A percentile compares a stretch with the other conserved stretches of the same genome.
Conservation (phyloP, 1,139 yeast genomes). For the Sugiyamaella pinicola region DNA sequence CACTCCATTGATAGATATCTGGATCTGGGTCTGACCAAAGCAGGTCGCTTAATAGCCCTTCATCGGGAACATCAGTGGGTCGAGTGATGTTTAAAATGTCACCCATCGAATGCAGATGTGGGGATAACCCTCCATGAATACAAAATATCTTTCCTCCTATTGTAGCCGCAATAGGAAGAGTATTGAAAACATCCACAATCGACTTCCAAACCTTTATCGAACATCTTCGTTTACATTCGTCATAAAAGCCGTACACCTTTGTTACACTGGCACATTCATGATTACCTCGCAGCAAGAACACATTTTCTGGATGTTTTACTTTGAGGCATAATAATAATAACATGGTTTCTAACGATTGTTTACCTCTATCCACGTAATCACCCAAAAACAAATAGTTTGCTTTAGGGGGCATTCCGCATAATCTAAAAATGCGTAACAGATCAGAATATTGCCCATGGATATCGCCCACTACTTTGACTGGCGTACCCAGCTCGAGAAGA, state of each 20-base stretch:
- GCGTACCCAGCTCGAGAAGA: conserved; percentile 72
- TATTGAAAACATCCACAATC: conserved; percentile 80
- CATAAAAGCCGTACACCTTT: conserved; percentile 83
- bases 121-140: conserved; percentile 89
- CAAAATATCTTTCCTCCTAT: conserved; percentile 84
- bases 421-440: conserved; percentile 68
- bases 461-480: conserved; percentile 86
- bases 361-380: conserved; percentile 85
- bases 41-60: conserved; percentile 77
- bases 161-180: conserved; percentile 84
- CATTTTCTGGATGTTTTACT: conserved; percentile 79
- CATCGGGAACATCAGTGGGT: conserved; percentile 87
- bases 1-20: conserved; percentile 68
- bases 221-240: conserved; percentile 79
- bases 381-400: conserved; percentile 79
- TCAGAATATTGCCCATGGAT: conserved; percentile 85
- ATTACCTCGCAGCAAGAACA: conserved; percentile 80
- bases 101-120: conserved; percentile 62
- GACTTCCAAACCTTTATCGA: conserved; percentile 71
- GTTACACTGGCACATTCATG: conserved; percentile 86
- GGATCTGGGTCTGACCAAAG: conserved; percentile 89
- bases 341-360: conserved; percentile 79
- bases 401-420: conserved; percentile 80
- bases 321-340: conserved; percentile 70
- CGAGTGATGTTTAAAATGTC: conserved; percentile 72